phyloP scores from a whole-genome alignment of 2,329 filamentous ascomycete species.

The Polytolypa hystricis region DNA sequence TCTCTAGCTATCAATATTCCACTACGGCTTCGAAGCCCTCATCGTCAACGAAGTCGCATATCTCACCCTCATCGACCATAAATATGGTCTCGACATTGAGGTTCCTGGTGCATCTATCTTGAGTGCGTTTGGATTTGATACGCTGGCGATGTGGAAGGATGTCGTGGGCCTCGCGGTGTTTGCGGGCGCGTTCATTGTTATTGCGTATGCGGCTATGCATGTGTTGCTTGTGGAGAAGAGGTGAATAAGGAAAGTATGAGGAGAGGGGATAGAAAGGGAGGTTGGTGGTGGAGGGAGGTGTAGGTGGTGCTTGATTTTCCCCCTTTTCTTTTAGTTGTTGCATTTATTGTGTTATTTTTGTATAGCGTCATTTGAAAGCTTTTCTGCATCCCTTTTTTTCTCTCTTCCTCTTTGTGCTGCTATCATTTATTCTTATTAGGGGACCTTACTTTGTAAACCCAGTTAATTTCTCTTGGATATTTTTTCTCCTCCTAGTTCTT shows the following conservation, averaged over 20 bases:
- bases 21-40: slow-evolving; percentile 90
- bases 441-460: no score
- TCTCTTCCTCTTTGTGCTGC: neutral
- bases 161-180: slow-evolving; percentile 72
- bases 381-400: neutral
- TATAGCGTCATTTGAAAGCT: no score
- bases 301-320: no score
- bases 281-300: no score
- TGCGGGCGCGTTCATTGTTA: slow-evolving; percentile 67
- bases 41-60: slow-evolving; percentile 96
- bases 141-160: slow-evolving; percentile 74
- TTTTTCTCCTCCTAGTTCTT: no score
- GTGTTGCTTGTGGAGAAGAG: slow-evolving; percentile 81
- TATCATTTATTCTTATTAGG: no score
- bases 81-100: slow-evolving; percentile 92
- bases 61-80: slow-evolving; percentile 79
- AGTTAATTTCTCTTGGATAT: no score
- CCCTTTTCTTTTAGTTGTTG: no score
- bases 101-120: slow-evolving; percentile 90
- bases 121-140: slow-evolving; percentile 90
- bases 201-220: slow-evolving; percentile 91
- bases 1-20: slow-evolving; percentile 76
- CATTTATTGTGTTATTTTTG: no score
- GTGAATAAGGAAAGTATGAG: no score
- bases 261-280: no score